Evolutionary conservation across 2,329 filamentous ascomycete species (phyloP), one percentile per base, ranked within the genome.

Genomic region (Lecanicillium sp.): DNA sequence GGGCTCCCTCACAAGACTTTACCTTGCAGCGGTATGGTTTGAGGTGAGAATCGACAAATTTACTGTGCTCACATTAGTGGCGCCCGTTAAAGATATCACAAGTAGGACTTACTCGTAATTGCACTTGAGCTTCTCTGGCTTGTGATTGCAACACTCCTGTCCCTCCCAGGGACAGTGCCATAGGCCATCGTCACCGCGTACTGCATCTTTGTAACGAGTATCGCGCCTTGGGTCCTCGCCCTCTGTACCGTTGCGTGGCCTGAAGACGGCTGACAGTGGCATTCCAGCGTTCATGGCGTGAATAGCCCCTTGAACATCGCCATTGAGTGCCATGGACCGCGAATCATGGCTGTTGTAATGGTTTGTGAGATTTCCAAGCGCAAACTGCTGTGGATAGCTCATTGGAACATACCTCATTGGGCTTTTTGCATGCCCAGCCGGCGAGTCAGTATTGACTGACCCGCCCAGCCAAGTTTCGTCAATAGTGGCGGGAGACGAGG

Each of bases 1-100:
- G 81, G 47, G 87, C 79, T 56, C 87, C 85, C 59, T 86, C 79
- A 65, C 90, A 96, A 17, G 79, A 75, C 45, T 80, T 71, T 48
- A 83, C 73, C 77, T 92, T 94, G 82, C 90, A 96, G 44, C 86
- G 82, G 68, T 95, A 96, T 13, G 90, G 90, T 75, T 94, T 95
- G 56, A 95, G 64, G 66, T 96, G 90, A 19, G 90, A 95, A 64
- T 96, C 90, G 50, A 96, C 80, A 53, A 92, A 95, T 74, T 96
- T 96, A 75, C 89, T 95, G 58, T 30, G n/a, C n/a, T 20, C n/a
- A 15, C 18, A 30, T 48, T 55, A 45, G 60, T 56, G 50, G 38
- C 11, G 22, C 13, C 13, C 11, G 30, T 14, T 40, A 28, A 38
- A 31, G 15, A 29, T 25, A 14, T 31, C 16, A 14, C 16, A 3